These are phyloP conservation scores for Candida morakotiae DNA, from an alignment of 805 yeast genomes.

Conservation along the genomic window DNA sequence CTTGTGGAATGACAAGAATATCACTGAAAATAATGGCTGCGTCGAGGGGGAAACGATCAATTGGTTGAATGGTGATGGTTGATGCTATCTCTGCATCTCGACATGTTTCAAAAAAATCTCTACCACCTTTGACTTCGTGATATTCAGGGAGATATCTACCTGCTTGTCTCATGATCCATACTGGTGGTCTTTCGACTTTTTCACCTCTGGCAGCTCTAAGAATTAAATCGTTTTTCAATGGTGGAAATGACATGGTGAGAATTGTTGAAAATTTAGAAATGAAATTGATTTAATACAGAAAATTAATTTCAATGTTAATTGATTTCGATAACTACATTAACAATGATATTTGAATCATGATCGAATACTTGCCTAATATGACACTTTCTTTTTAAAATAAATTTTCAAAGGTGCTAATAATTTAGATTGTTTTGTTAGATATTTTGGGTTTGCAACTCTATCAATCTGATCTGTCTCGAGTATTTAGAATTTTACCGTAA, in stretches of 20 bases:
- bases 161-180: conserved; percentile 99
- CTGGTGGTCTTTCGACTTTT: conserved; percentile 91
- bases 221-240: conserved; percentile 83
- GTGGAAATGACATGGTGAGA: conserved; percentile 50
- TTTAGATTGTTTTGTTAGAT: no score
- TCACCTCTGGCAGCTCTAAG: conserved; percentile 90
- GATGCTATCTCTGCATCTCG: conserved; percentile 92
- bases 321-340: no score
- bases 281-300: no score
- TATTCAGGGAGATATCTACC: conserved; percentile 91
- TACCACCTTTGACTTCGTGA: conserved; percentile 77
- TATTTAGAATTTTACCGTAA: no score
- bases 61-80: conserved; percentile 92
- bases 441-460: no score
- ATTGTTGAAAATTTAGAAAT: no score
- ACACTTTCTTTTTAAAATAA: no score
- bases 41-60: conserved; percentile 87
- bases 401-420: no score
- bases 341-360: no score
- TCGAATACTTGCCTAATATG: no score
- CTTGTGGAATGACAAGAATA: conserved; percentile 94
- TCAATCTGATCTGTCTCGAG: no score
- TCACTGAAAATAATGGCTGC: conserved; percentile 97
- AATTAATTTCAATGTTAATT: no score
- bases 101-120: conserved; percentile 94